Base-by-base conservation (phyloP, 2,329 filamentous ascomycete genomes). In the Fusarium subglutinans region DNA sequence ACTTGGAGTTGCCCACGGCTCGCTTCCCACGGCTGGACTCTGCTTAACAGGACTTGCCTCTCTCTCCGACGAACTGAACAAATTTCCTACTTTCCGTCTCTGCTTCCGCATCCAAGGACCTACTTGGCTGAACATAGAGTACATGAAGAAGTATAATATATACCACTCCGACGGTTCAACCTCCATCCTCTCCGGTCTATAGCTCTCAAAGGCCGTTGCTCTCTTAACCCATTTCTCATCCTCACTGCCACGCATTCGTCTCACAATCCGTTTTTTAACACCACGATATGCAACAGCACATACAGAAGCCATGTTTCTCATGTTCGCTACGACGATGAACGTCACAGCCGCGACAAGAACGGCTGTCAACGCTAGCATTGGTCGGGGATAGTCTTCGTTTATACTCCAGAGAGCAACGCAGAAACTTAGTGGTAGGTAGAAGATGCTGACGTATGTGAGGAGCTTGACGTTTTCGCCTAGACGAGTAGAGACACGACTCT, bases 391-490 rank as follows among this genome's bases (percentile, higher is more conserved):
- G 7, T 26, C 35, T 24, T 63, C 57, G 15, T 63, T 54, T 28
- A 53, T 56, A 47, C 67, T 70, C 71, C 71, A 73, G 4, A 70
- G 55, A 2, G 69, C 66, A 10, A 66, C 74, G 63, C 79, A 80
- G 59, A 83, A 83, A 17, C 80, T 76, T 9, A 84, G 67, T 0
- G 82, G 82, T 2, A 84, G 76, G 60, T 80, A 84, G 56, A 84
- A 83, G n/a, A 84, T 82, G 59, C 81, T 83, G 26, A 84, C 81
- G 38, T 81, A 80, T 22, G 82, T 83, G 48, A 84, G 76, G 0
- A 84, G 75, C 40, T 81, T 79, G 17, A 84, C 79, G 40, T 84
- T 83, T 45, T 83, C 75, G 2, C 80, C 79, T 1, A 82, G 70
- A 30, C 71, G 72, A 3, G 78, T 65, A 5, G 63, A 65, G 12